Evolutionary conservation across 164 flowering plant genomes (phyloP).

Genomic region (Chimonanthus salicifolius): DNA sequence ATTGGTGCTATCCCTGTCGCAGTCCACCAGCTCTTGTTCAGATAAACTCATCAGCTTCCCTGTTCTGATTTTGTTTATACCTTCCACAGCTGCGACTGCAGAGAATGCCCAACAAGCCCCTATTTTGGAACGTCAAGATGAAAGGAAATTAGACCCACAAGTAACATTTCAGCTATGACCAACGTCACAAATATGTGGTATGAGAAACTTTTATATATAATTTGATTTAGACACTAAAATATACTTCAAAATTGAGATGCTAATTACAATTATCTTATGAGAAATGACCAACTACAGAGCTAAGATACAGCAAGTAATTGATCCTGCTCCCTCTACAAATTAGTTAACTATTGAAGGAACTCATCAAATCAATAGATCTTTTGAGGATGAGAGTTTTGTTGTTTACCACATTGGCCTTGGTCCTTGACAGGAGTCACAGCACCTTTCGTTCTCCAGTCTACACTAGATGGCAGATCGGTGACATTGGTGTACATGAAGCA

Average conservation of each 20-base stretch:
- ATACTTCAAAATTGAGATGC: background rate
- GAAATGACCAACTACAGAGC: background rate
- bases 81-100: conserved; percentile 15
- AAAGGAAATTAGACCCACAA: background rate
- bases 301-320: background rate
- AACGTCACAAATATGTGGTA: background rate
- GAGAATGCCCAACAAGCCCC: conserved; percentile 16
- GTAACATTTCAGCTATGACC: background rate
- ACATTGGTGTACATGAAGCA: conserved; percentile 13
- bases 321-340: background rate
- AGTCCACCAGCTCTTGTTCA: conserved; percentile 16
- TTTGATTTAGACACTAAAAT: background rate
- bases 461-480: conserved; percentile 3
- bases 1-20: conserved; percentile 4
- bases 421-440: conserved; percentile 23
- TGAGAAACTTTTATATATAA: background rate
- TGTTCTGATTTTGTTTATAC: conserved; percentile 7
- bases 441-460: conserved; percentile 22
- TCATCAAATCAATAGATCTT: no score
- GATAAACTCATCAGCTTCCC: conserved; percentile 9
- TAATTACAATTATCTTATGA: background rate
- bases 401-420: conserved; percentile 23
- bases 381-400: background rate
- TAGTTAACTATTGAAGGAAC: background rate
- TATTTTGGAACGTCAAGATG: background rate